A percentile compares a stretch with the other conserved stretches of the same genome.
These are phyloP conservation scores for Penicillium thymicola DNA, from an alignment of 2,329 filamentous ascomycete genomes.

Conservation along the genomic window DNA sequence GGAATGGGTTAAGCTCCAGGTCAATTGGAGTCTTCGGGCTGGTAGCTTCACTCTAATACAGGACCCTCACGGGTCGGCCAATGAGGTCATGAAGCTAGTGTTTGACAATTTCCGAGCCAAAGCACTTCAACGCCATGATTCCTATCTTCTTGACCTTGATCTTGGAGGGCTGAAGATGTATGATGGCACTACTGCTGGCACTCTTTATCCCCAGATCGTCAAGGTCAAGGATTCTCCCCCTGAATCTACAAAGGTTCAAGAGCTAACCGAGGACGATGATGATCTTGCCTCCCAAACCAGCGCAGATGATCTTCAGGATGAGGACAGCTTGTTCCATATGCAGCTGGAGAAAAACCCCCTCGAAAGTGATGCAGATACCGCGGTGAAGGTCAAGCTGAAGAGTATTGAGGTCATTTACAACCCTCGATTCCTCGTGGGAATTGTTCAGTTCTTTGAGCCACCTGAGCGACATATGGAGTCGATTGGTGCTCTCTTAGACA, in stretches of 20 bases:
- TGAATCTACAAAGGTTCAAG: conserved; percentile 45
- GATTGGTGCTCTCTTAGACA: conserved; percentile 92
- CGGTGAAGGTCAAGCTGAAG: conserved; percentile 85
- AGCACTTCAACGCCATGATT: conserved; percentile 84
- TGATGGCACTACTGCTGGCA: conserved; percentile 89
- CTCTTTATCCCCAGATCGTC: conserved; percentile 90
- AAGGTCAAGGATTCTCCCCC: conserved; percentile 82
- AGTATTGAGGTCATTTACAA: conserved; percentile 98
- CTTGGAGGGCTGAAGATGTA: conserved; percentile 92
- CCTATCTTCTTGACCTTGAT: conserved; percentile 80
- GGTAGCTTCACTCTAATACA: conserved; percentile 94
- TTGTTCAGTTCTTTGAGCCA: conserved; percentile 93
- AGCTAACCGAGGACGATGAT: conserved; percentile 30
- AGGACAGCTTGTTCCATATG: conserved; percentile 86
- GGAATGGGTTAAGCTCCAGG: conserved; percentile 87
- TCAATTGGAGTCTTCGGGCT: conserved; percentile 89
- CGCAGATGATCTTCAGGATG: conserved; percentile 45
- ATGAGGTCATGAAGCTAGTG: conserved; percentile 82
- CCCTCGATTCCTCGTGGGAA: conserved; percentile 83
- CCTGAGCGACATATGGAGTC: conserved; percentile 98
- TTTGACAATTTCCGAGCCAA: conserved; percentile 95
- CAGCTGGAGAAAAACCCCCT: conserved; percentile 94
- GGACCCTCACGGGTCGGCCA: conserved; percentile 71
- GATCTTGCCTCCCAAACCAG: conserved; percentile 40
- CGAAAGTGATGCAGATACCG: conserved; percentile 86